These are phyloP conservation scores for Perilla frutescens DNA, from an alignment of 257 asterid genomes.

Conservation along the genomic window DNA sequence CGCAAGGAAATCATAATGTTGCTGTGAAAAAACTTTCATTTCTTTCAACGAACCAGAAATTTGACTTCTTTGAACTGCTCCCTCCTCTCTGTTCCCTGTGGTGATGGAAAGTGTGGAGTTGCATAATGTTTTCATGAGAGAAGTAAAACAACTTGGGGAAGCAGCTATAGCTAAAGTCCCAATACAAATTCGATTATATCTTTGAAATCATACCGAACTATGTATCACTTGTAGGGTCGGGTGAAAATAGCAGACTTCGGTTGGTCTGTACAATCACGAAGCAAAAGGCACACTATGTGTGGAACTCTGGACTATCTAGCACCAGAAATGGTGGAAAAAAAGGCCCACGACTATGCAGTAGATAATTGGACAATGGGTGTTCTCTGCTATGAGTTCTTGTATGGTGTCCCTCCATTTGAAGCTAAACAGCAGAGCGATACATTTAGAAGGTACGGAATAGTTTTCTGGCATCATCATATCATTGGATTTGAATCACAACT, in stretches of 20 bases:
- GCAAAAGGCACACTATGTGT: conserved; percentile 91
- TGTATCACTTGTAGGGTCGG: conserved; percentile 60
- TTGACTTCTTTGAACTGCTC: conserved; percentile 7
- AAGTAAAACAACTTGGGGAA: conserved; percentile 16
- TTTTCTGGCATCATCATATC: background rate
- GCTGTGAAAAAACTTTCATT: background rate
- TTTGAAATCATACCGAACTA: conserved; percentile 15
- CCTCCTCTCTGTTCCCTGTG: background rate
- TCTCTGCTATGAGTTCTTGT: conserved; percentile 86
- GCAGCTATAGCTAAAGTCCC: conserved; percentile 12
- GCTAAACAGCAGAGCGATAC: conserved; percentile 84
- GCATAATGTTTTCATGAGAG: background rate
- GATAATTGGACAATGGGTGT: conserved; percentile 95
- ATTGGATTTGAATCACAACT: background rate
- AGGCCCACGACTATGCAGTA: conserved; percentile 86
- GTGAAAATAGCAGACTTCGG: conserved; percentile 95
- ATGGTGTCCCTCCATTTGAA: conserved; percentile 92
- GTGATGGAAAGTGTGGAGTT: conserved; percentile 12
- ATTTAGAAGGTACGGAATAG: conserved; percentile 62
- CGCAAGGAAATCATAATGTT: background rate
- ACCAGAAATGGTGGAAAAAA: conserved; percentile 97
- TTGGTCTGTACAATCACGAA: conserved; percentile 92
- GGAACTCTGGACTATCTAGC: conserved; percentile 96
- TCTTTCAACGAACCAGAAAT: background rate
- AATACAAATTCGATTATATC: background rate